Percentiles rank a stretch among this genome's conserved stretches.
These are phyloP conservation scores for Chaetothyriales sp. DNA, from an alignment of 2,329 filamentous ascomycete genomes.

Conservation along the genomic window DNA sequence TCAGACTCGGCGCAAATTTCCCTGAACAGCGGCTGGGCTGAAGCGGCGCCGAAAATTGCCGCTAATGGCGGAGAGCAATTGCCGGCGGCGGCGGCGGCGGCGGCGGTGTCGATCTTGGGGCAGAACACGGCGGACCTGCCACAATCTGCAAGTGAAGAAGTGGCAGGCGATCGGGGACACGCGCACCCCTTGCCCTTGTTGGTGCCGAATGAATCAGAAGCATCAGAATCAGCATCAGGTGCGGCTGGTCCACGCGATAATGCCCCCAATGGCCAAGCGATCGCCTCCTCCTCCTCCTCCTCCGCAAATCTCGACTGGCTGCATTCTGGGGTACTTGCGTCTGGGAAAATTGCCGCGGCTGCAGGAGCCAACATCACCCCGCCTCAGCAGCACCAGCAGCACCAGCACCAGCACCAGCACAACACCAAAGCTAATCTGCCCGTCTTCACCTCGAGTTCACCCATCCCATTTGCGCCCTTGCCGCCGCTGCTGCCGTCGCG, in stretches of 20 bases:
- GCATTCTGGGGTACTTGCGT: background rate
- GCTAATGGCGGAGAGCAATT: background rate
- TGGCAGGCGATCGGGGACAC: no score
- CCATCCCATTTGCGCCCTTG: constrained; percentile 27
- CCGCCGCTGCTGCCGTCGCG: background rate
- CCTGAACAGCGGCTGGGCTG: background rate
- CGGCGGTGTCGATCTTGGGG: background rate
- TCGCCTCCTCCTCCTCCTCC: background rate
- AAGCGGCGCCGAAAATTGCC: background rate
- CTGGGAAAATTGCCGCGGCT: constrained; percentile 1
- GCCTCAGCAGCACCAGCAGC: constrained; percentile 14
- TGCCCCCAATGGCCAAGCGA: background rate
- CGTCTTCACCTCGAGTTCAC: constrained; percentile 32
- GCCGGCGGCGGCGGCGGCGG: no score
- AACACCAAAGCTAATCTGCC: constrained; percentile 32
- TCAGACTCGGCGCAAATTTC: background rate
- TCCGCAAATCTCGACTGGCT: background rate
- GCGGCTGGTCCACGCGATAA: background rate
- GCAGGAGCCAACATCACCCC: background rate
- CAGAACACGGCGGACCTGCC: no score
- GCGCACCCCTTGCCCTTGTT: no score
- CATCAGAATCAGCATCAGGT: no score
- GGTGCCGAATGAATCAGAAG: no score
- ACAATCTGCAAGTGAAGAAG: no score
- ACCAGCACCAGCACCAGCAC: constrained; percentile 17